Conservation (phyloP, 306 rosid species). For the Glycine soja region DNA sequence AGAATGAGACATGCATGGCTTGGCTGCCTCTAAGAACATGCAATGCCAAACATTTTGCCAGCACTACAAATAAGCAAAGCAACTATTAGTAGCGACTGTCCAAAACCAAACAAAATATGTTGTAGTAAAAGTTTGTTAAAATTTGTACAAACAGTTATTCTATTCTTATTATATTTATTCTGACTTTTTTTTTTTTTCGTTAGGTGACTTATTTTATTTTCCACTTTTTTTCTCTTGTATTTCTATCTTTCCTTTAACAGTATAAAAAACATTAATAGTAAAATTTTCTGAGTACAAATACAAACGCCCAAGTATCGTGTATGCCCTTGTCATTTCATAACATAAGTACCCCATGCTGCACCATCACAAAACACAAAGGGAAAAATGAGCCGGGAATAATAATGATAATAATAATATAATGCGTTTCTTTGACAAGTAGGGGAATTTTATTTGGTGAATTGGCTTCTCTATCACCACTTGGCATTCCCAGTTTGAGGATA, state of each 20-base stretch:
- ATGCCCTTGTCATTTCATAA: slow-evolving; percentile 50
- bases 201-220: too few relatives aligned
- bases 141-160: slow-evolving; percentile 10
- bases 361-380: slow-evolving; percentile 32
- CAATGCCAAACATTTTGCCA: slow-evolving; percentile 49
- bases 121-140: slow-evolving; percentile 8
- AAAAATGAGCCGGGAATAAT: not conserved
- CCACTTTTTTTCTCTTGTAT: not conserved
- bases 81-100: slow-evolving; percentile 34
- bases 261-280: not conserved
- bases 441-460: slow-evolving; percentile 23
- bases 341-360: slow-evolving; percentile 28
- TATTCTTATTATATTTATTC: not conserved
- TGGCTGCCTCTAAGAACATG: slow-evolving; percentile 49
- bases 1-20: slow-evolving; percentile 50
- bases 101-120: slow-evolving; percentile 34
- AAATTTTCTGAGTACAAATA: slow-evolving; percentile 9
- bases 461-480: slow-evolving; percentile 50
- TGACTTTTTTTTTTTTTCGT: too few relatives aligned
- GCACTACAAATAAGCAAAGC: slow-evolving; percentile 48
- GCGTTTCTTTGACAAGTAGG: slow-evolving; percentile 48
- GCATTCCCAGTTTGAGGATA: slow-evolving; percentile 55
- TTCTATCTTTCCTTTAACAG: not conserved
- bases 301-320: slow-evolving; percentile 40
- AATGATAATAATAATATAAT: not conserved